phyloP scores from a whole-genome alignment of 2,329 filamentous ascomycete species.

The Talaromyces atroroseus region DNA sequence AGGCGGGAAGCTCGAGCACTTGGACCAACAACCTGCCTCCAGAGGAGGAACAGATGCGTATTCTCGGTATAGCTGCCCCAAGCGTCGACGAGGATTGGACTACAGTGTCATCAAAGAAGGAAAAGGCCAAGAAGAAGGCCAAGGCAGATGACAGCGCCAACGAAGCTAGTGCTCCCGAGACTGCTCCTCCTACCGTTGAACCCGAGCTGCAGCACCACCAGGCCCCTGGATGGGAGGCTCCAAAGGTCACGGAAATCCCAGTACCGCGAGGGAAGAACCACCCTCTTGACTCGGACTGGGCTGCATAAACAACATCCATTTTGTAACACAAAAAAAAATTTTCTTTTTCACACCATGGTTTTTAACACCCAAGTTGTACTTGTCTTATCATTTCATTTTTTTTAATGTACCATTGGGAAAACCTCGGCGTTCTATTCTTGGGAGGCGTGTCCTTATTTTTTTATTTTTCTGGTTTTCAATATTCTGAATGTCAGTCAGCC shows the following conservation, averaged over 20 bases:
- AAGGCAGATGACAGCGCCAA: constrained; percentile 40
- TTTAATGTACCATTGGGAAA: not conserved
- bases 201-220: constrained; percentile 1
- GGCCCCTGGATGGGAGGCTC: constrained; percentile 24
- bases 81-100: constrained; percentile 54
- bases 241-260: constrained; percentile 26
- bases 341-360: not conserved
- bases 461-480: not conserved
- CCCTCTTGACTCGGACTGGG: constrained; percentile 43
- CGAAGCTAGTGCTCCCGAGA: constrained; percentile 39
- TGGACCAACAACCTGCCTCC: constrained; percentile 49
- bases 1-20: constrained; percentile 23
- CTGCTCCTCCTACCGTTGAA: constrained; percentile 1
- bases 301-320: constrained; percentile 23
- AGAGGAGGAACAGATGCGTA: constrained; percentile 57
- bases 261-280: constrained; percentile 32
- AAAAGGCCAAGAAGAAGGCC: constrained; percentile 42
- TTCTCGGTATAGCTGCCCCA: constrained; percentile 37
- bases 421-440: not conserved
- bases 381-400: not conserved
- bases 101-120: constrained; percentile 56
- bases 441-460: constrained; percentile 3
- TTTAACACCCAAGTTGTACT: not conserved
- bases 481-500: not conserved
- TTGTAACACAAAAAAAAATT: not conserved